Conservation (phyloP, 2,329 filamentous ascomycete genomes). For the Tolypocladium guangdongense region DNA sequence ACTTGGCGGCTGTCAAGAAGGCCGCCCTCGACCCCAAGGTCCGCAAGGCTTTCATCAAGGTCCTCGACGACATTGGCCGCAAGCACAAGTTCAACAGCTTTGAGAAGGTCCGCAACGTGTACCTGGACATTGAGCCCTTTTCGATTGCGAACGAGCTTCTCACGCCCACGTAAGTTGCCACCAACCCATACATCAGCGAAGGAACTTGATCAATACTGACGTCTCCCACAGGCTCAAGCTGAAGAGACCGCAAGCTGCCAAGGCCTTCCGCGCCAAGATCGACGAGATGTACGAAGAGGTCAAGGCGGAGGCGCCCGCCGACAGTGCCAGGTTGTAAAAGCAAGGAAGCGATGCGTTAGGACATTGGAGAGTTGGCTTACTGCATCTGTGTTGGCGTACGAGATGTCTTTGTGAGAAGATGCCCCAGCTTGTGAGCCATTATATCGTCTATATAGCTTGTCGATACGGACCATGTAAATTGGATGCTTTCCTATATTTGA, state of each 20-base stretch:
- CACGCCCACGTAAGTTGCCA: slow-evolving; percentile 68
- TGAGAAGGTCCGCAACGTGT: slow-evolving; percentile 66
- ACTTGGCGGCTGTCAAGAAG: slow-evolving; percentile 55
- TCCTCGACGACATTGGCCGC: slow-evolving; percentile 68
- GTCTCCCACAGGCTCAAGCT: slow-evolving; percentile 39
- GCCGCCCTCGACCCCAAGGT: slow-evolving; percentile 62
- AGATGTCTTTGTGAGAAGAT: not conserved
- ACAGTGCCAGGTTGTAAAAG: slow-evolving; percentile 34
- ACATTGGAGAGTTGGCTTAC: not conserved
- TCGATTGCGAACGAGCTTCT: slow-evolving; percentile 84
- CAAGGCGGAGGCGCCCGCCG: slow-evolving; percentile 21
- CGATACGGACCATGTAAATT: not conserved
- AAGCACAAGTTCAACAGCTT: slow-evolving; percentile 87
- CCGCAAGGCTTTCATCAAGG: slow-evolving; percentile 61
- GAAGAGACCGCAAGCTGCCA: slow-evolving; percentile 45
- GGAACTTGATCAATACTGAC: slow-evolving; percentile 7
- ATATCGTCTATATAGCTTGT: not conserved
- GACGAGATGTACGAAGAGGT: slow-evolving; percentile 47
- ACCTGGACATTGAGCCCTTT: slow-evolving; percentile 80
- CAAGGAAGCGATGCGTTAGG: not conserved
- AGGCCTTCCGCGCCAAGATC: slow-evolving; percentile 41
- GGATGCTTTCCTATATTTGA: not conserved
- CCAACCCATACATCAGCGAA: not conserved
- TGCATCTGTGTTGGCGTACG: not conserved
- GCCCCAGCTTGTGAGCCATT: not conserved